phyloP scores from a whole-genome alignment of 2,329 filamentous ascomycete species.

The Hypoxylon sp. region DNA sequence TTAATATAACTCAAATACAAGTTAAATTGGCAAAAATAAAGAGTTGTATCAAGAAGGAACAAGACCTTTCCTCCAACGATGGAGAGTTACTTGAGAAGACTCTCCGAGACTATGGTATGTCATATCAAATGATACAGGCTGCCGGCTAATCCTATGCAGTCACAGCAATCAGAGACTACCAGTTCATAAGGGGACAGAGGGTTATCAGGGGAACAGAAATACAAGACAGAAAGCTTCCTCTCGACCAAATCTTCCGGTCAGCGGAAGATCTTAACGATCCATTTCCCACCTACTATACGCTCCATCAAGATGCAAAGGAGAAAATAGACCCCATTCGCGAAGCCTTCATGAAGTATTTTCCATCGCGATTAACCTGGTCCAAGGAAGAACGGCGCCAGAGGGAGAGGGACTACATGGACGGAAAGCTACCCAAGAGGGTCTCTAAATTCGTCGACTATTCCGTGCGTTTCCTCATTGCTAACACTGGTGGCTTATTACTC shows the following conservation, averaged over 20 bases:
- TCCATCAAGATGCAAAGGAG: not conserved
- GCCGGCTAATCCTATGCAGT: not conserved
- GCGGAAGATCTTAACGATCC: not conserved
- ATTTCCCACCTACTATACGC: slow-evolving; percentile 1
- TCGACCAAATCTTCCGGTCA: slow-evolving; percentile 1
- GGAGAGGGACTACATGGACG: not conserved
- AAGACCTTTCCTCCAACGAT: not conserved
- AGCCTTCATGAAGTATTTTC: slow-evolving; percentile 5
- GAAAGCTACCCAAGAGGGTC: not conserved
- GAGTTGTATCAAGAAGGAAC: not conserved
- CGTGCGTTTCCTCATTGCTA: slow-evolving; percentile 5
- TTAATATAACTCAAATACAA: slow-evolving; percentile 15
- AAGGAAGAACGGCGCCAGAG: slow-evolving; percentile 7
- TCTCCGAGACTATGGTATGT: slow-evolving; percentile 9
- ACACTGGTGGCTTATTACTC: not conserved
- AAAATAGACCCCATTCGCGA: slow-evolving; percentile 4
- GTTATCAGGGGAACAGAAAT: not conserved
- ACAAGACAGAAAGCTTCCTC: not conserved
- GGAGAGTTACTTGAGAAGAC: slow-evolving; percentile 6
- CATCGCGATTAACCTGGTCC: slow-evolving; percentile 3
- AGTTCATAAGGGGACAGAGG: slow-evolving; percentile 6
- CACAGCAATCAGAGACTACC: slow-evolving; percentile 13
- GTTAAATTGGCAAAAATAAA: slow-evolving; percentile 13
- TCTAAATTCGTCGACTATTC: slow-evolving; percentile 9
- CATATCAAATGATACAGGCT: not conserved